These are phyloP conservation scores for Aspergillus nomiae DNA, from an alignment of 2,329 filamentous ascomycete species.

Conservation along the genomic window DNA sequence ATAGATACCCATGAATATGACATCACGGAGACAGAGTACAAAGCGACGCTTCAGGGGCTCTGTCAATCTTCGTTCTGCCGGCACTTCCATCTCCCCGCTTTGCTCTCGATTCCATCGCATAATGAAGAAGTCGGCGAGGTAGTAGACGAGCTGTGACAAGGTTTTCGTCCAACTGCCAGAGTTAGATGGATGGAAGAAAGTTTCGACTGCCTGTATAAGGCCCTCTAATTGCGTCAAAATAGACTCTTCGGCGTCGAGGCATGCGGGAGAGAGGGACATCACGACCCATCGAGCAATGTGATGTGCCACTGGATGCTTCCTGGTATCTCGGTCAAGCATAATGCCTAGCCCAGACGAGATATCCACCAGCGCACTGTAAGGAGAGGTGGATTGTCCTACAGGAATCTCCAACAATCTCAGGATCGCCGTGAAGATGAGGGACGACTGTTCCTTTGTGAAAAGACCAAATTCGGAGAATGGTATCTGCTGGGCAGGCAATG, in stretches of 20 bases:
- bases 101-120: slow-evolving; percentile 96
- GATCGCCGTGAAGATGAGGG: slow-evolving; percentile 88
- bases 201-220: slow-evolving; percentile 91
- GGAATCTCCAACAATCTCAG: slow-evolving; percentile 90
- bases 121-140: slow-evolving; percentile 92
- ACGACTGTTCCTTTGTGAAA: slow-evolving; percentile 88
- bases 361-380: slow-evolving; percentile 80
- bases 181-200: slow-evolving; percentile 98
- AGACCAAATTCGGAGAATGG: slow-evolving; percentile 85
- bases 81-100: slow-evolving; percentile 86
- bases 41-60: slow-evolving; percentile 83
- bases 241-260: slow-evolving; percentile 74
- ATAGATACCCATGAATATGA: slow-evolving; percentile 97
- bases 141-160: slow-evolving; percentile 86
- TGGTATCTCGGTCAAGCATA: slow-evolving; percentile 87
- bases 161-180: slow-evolving; percentile 89
- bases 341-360: slow-evolving; percentile 78
- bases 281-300: slow-evolving; percentile 92
- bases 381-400: slow-evolving; percentile 91
- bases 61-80: slow-evolving; percentile 75
- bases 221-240: slow-evolving; percentile 84
- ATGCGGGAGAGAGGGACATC: slow-evolving; percentile 86
- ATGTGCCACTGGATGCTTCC: slow-evolving; percentile 89
- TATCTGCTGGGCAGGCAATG: slow-evolving; percentile 71
- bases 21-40: slow-evolving; percentile 83